These are phyloP conservation scores for Furcasterigmium sp. DNA, from an alignment of 2,329 filamentous ascomycete genomes.

Conservation along the genomic window DNA sequence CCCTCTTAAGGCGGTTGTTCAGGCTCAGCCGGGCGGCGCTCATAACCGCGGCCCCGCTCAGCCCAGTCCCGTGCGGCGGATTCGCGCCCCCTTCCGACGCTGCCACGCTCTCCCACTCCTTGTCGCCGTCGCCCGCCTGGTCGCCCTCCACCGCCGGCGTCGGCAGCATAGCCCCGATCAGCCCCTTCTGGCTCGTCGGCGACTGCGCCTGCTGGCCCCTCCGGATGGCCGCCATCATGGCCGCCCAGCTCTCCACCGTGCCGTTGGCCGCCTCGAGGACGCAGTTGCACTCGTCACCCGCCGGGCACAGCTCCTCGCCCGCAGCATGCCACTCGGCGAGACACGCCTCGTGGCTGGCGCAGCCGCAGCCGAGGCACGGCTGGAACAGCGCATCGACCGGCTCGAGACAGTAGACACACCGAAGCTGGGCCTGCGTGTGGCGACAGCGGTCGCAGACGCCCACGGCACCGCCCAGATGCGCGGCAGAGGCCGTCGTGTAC, in stretches of 20 bases:
- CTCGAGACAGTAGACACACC: conserved; percentile 59
- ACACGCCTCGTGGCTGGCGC: conserved; percentile 54
- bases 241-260: conserved; percentile 57
- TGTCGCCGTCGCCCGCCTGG: conserved; percentile 19
- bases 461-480: conserved; percentile 39
- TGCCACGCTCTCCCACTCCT: conserved; percentile 29
- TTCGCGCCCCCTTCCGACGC: conserved; percentile 13
- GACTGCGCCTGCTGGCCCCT: conserved; percentile 17
- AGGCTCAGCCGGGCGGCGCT: conserved; percentile 40
- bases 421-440: conserved; percentile 49
- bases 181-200: background rate
- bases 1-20: conserved; percentile 43
- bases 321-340: conserved; percentile 53
- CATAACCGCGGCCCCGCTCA: conserved; percentile 20
- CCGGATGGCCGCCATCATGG: conserved; percentile 40
- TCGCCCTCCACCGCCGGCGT: conserved; percentile 23
- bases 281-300: conserved; percentile 61
- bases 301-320: conserved; percentile 53
- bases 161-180: conserved; percentile 17
- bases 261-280: conserved; percentile 50
- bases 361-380: conserved; percentile 59
- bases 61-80: too few relatives aligned
- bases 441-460: conserved; percentile 48
- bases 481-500: conserved; percentile 33
- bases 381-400: conserved; percentile 55